These are phyloP conservation scores for Monosporascus cannonballus DNA, from an alignment of 2,329 filamentous ascomycete species.

Conservation along the genomic window DNA sequence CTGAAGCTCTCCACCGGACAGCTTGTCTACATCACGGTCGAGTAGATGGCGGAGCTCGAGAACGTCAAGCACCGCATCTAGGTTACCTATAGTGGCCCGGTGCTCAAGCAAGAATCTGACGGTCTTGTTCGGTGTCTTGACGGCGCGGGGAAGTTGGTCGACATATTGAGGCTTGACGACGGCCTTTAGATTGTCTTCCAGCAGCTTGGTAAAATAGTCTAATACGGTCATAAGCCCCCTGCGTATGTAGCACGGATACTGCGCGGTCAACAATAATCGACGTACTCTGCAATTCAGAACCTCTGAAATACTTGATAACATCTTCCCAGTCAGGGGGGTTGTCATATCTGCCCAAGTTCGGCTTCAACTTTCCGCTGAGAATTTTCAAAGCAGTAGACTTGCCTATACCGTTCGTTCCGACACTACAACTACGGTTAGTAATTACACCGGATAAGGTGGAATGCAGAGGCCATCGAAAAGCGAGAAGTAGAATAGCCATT, in stretches of 20 bases:
- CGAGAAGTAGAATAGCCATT: background rate
- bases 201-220: slow-evolving; percentile 98
- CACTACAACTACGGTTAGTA: slow-evolving; percentile 29
- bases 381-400: slow-evolving; percentile 99
- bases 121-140: slow-evolving; percentile 73
- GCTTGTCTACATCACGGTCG: slow-evolving; percentile 81
- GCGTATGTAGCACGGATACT: slow-evolving; percentile 1
- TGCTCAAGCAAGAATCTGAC: slow-evolving; percentile 75
- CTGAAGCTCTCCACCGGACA: slow-evolving; percentile 97
- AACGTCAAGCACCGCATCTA: slow-evolving; percentile 74
- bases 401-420: slow-evolving; percentile 99
- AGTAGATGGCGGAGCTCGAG: slow-evolving; percentile 85
- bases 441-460: background rate
- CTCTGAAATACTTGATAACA: slow-evolving; percentile 96
- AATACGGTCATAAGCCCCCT: slow-evolving; percentile 15
- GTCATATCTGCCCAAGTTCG: slow-evolving; percentile 89
- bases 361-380: slow-evolving; percentile 96
- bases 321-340: slow-evolving; percentile 99
- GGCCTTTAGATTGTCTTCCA: slow-evolving; percentile 95
- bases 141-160: slow-evolving; percentile 91
- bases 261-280: background rate
- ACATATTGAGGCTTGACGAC: slow-evolving; percentile 99
- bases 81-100: slow-evolving; percentile 70
- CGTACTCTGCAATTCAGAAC: slow-evolving; percentile 93
- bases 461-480: background rate